These are phyloP conservation scores for Eimeria falciformis DNA, from an alignment of 169 alveolate species.

Conservation along the genomic window DNA sequence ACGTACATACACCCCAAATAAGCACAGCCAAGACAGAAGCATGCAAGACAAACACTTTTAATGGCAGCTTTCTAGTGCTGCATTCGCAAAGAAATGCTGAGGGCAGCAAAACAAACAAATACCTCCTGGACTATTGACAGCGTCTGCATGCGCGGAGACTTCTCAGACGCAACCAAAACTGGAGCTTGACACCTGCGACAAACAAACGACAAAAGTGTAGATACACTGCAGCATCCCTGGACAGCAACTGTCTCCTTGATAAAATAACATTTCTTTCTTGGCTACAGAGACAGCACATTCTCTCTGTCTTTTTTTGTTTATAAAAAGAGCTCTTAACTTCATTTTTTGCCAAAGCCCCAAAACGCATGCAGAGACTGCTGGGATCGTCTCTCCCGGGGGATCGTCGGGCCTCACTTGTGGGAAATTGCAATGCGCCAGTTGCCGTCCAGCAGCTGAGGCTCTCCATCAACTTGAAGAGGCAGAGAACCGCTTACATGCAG, in stretches of 20 bases:
- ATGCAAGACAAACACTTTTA: no score
- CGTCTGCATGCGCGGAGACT: constrained; percentile 41
- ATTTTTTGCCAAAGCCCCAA: background rate
- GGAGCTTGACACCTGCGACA: constrained; percentile 38
- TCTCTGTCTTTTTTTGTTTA: background rate
- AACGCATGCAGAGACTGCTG: background rate
- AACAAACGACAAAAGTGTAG: no score
- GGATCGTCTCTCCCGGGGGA: background rate
- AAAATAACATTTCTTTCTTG: no score
- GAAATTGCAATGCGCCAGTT: constrained; percentile 28
- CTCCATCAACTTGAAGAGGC: constrained; percentile 84
- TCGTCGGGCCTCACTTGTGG: constrained; percentile 55
- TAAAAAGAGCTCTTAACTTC: background rate
- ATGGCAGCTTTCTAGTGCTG: no score
- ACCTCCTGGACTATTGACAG: constrained; percentile 46
- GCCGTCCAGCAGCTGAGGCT: constrained; percentile 79
- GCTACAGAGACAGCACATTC: no score
- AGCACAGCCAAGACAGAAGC: no score
- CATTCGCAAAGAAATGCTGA: no score
- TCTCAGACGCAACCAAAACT: constrained; percentile 45
- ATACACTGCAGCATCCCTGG: no score
- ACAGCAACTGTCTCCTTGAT: no score
- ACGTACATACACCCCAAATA: background rate
- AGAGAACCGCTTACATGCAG: constrained; percentile 76
- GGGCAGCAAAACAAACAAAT: no score